Base-by-base conservation (phyloP, 352 stramenopile species). In the Globisporangium spiculum region DNA sequence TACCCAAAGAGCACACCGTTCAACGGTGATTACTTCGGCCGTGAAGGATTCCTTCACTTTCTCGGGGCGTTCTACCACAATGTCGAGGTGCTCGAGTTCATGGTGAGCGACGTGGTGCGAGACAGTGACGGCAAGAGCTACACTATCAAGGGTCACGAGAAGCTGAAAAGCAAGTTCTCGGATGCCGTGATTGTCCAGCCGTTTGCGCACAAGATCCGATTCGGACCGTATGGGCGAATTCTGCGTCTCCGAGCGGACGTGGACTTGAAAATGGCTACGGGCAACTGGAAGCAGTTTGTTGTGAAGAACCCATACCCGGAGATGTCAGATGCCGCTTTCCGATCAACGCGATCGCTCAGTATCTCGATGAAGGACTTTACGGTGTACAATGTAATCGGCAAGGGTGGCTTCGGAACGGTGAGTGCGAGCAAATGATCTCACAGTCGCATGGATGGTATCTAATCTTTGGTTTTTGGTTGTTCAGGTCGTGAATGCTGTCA, bases 291-390 rank as follows among this genome's bases (percentile, higher is more conserved):
- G 58, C 70, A 69, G n/a, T 92, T 96, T 65, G 83, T 78, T 3
- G 77, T 83, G 30, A 91, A 94, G 74, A 93, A 91, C 50, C 86
- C 87, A 32, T 94, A 92, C 71, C 82, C 82, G 0, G 87, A 94
- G 54, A 83, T 90, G 64, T 86, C 83, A 9, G 85, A 93, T 48
- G 86, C 86, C 0, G 87, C 89, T 4, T 80, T 96, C 34, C 83
- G 85, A 30, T 96, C 88, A 16, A 96, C 88, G 66, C 82, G 87
- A 12, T 92, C 87, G 67, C 71, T 95, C 27, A 92, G 84, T 77
- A 94, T 96, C 64, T 96, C 87, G 10, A 86, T 96, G 70, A 94
- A 95, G 66, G 89, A 95, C 58, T 96, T 95, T 50, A 96, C 89
- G 4, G 87, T 95, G 53, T 96, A 95, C 77, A 95, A 95, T 48